A percentile compares a stretch with the other conserved stretches of the same genome.
phyloP scores from a whole-genome alignment of 2,329 filamentous ascomycete genomes.

The Diaporthe destruens region DNA sequence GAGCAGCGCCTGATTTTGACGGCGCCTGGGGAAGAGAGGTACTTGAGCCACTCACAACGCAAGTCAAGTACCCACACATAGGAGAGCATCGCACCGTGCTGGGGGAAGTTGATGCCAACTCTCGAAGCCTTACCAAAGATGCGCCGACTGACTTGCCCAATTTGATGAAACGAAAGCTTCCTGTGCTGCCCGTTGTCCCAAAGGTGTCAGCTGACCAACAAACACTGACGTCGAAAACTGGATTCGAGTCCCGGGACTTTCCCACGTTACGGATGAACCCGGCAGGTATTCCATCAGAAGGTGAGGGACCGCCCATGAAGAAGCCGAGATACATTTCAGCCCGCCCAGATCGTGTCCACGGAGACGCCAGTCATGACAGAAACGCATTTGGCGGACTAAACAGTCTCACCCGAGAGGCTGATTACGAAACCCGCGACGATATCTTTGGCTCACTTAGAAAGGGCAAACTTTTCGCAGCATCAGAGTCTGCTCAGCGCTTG shows the following conservation, averaged over 20 bases:
- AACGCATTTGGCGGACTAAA: background rate
- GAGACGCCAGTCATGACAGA: too few relatives aligned
- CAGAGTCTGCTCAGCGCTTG: constrained; percentile 4
- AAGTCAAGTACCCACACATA: background rate
- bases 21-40: background rate
- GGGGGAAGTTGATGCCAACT: background rate
- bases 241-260: too few relatives aligned
- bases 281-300: background rate
- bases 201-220: background rate
- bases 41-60: background rate
- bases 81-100: background rate
- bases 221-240: background rate
- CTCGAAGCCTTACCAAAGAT: background rate
- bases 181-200: background rate
- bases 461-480: too few relatives aligned
- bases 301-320: background rate
- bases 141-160: too few relatives aligned
- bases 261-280: background rate
- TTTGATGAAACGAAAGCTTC: background rate
- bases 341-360: background rate
- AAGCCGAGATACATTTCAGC: background rate
- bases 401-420: background rate
- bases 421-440: constrained; percentile 19
- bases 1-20: background rate
- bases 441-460: background rate